phyloP scores from a whole-genome alignment of 2,329 filamentous ascomycete species.

The Monosporascus sp. region DNA sequence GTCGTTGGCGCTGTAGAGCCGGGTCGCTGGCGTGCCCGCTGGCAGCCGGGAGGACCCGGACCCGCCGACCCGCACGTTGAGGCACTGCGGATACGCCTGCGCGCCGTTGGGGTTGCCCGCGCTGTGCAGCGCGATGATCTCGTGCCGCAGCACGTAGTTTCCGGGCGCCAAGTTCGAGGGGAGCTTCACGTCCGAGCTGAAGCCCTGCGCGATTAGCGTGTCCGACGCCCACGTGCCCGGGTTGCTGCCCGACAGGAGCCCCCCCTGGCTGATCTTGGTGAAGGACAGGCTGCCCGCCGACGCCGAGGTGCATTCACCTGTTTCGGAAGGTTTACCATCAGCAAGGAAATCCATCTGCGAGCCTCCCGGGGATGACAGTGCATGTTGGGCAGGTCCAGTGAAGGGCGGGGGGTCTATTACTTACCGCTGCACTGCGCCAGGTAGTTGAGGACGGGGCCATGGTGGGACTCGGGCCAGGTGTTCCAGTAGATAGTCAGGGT shows the following conservation, averaged over 20 bases:
- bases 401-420: slow-evolving; percentile 5
- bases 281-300: slow-evolving; percentile 23
- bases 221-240: slow-evolving; percentile 31
- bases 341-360: neutral
- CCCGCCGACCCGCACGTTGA: slow-evolving; percentile 52
- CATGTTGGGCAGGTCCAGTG: neutral
- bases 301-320: slow-evolving; percentile 26
- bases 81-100: slow-evolving; percentile 47
- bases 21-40: slow-evolving; percentile 43
- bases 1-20: slow-evolving; percentile 49
- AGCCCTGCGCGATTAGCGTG: slow-evolving; percentile 42
- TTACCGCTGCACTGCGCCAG: slow-evolving; percentile 26
- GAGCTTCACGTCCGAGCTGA: slow-evolving; percentile 39
- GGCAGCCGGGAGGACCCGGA: slow-evolving; percentile 39
- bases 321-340: slow-evolving; percentile 5
- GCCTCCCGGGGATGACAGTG: neutral
- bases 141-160: slow-evolving; percentile 46
- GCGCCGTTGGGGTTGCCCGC: slow-evolving; percentile 36
- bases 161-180: slow-evolving; percentile 36
- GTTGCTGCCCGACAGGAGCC: slow-evolving; percentile 21
- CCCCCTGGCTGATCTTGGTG: slow-evolving; percentile 23
- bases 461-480: slow-evolving; percentile 29
- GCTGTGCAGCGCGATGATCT: slow-evolving; percentile 45
- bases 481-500: slow-evolving; percentile 28
- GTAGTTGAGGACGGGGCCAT: slow-evolving; percentile 32